A percentile compares a stretch with the other conserved stretches of the same genome.
Evolutionary conservation across 1,284 basidiomycete genomes (phyloP).

Genomic region (Apiotrichum sp.): DNA sequence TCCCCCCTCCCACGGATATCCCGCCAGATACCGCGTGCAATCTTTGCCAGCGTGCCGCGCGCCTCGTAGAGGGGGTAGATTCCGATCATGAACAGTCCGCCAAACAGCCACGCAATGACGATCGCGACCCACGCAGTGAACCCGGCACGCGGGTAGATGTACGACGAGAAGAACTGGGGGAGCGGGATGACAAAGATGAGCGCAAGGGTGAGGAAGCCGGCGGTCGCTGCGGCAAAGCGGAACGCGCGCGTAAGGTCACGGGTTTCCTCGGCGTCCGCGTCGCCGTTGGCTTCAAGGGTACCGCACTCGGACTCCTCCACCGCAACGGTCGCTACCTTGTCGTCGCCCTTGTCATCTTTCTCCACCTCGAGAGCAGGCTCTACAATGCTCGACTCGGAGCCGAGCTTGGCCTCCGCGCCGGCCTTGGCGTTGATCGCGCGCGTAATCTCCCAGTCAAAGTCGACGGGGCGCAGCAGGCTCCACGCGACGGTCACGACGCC

Average conservation of each 20-base stretch:
- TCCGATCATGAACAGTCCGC: slow-evolving; percentile 66
- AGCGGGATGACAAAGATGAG: slow-evolving; percentile 62
- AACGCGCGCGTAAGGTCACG: slow-evolving; percentile 60
- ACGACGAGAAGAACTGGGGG: slow-evolving; percentile 72
- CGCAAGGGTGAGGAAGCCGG: slow-evolving; percentile 52
- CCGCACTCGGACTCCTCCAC: slow-evolving; percentile 23
- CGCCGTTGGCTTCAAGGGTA: not conserved
- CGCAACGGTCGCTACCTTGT: slow-evolving; percentile 1
- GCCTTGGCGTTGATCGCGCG: slow-evolving; percentile 59
- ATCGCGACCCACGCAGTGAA: slow-evolving; percentile 61
- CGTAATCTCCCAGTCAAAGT: slow-evolving; percentile 72
- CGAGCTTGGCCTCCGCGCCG: slow-evolving; percentile 4
- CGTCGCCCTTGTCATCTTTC: slow-evolving; percentile 48
- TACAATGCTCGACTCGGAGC: not conserved
- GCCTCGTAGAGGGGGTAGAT: slow-evolving; percentile 80
- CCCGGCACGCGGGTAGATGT: slow-evolving; percentile 62
- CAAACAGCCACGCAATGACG: slow-evolving; percentile 76
- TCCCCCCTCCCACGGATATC: slow-evolving; percentile 4
- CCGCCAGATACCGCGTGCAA: slow-evolving; percentile 35
- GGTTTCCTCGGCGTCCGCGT: no score
- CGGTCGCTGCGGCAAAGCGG: slow-evolving; percentile 66
- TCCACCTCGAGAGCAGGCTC: slow-evolving; percentile 4
- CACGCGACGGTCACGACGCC: slow-evolving; percentile 64
- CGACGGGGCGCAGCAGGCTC: slow-evolving; percentile 65
- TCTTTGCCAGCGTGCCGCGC: slow-evolving; percentile 57